Evolutionary conservation across 2,329 filamentous ascomycete genomes (phyloP), one percentile per base, ranked within the genome.

Genomic region (Xylariales sp.): DNA sequence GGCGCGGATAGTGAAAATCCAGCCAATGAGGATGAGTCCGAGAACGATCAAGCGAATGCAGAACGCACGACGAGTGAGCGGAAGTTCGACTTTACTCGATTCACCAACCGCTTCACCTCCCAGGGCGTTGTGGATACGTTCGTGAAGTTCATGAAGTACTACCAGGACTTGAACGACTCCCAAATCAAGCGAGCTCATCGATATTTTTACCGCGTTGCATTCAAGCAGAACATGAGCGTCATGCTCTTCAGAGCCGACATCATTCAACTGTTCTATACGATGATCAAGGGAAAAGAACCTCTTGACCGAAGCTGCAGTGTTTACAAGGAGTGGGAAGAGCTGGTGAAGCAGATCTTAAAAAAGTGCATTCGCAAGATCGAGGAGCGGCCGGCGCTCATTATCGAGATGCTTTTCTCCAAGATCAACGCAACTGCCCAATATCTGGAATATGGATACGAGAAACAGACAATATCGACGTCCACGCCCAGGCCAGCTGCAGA

Each of bases 401-500:
- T 94, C 1, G 93, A 98, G 64, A 80, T 98, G 74, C 72, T 98
- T 11, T 98, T 98, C 63, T 95, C 87, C 61, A 98, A 98, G 63
- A 85, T 89, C 43, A 83, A 82, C 38, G 77, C 78, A 33, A 95
- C 88, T 0, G 76, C 88, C 1, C 88, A 86, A 63, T 97, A 88
- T 58, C 74, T 98, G 4, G 90, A 97, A 57, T 89, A 90, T 55
- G 93, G 93, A 0, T 85, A 88, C 52, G 89, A 96, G 55, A 87
- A 83, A 56, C 88, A 91, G 50, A 78, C 83, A 0, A 60, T 82
- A 18, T 74, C 76, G 15, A 70, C 74, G 14, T 56, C 63, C n/a
- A 74, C 80, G 31, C 76, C 82, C 8, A 79, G 78, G 50, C 78
- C 88, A 3, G 88, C 83, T 0, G 86, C 86, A 9, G 87, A 94